A percentile compares a stretch with the other conserved stretches of the same genome.
Evolutionary conservation across 176 grass and related monocot genomes (phyloP).

Genomic region (Bonia amplexicaulis): DNA sequence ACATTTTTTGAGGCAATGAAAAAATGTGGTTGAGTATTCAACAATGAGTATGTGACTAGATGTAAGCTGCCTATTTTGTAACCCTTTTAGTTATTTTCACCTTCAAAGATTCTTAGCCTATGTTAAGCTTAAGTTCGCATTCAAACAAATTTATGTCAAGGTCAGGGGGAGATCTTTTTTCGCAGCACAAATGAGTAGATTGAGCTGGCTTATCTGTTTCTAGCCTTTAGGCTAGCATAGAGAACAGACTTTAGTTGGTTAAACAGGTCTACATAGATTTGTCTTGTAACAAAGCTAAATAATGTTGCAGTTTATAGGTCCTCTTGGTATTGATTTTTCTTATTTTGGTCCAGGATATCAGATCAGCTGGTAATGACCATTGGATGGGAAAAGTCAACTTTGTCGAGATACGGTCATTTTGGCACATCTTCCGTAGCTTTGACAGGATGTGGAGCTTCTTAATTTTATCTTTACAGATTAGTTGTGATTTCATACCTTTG

Average conservation of each 20-base stretch:
- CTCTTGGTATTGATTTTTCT: neutral
- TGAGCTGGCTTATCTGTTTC: neutral
- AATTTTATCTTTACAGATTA: slow-evolving; percentile 84
- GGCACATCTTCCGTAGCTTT: slow-evolving; percentile 99
- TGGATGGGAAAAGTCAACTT: too few species aligned
- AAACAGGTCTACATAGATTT: slow-evolving; percentile 1
- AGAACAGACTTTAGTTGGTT: neutral
- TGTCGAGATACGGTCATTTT: slow-evolving; percentile 2
- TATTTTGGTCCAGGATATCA: too few species aligned
- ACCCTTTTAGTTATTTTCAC: neutral
- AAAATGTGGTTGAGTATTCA: neutral
- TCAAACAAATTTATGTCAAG: neutral
- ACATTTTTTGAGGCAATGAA: neutral
- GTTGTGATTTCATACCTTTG: slow-evolving; percentile 3
- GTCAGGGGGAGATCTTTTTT: neutral
- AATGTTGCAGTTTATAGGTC: neutral
- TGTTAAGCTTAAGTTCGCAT: neutral
- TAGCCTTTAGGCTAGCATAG: neutral
- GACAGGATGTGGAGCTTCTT: slow-evolving; percentile 96
- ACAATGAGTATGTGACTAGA: neutral
- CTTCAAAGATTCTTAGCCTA: neutral
- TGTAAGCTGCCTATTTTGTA: neutral
- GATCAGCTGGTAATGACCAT: too few species aligned
- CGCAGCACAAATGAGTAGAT: neutral
- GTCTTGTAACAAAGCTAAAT: neutral